Evolutionary conservation across 1,284 basidiomycete genomes (phyloP).

Genomic region (Xerocomus nothofagi): DNA sequence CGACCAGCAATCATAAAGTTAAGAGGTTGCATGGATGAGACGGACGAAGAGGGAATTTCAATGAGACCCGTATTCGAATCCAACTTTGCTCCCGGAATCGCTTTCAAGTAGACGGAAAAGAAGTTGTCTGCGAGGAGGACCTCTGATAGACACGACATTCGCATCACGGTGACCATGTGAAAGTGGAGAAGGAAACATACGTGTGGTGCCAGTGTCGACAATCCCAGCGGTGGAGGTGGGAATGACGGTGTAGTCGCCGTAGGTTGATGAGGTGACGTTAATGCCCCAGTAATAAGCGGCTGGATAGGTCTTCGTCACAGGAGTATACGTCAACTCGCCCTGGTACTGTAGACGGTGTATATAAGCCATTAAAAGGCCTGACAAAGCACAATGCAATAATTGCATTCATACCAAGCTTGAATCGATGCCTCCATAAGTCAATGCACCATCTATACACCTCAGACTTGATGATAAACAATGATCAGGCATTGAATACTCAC

Average conservation of each 20-base stretch:
- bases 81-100: constrained; percentile 21
- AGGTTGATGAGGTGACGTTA: constrained; percentile 21
- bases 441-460: constrained; percentile 24
- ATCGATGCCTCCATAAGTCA: constrained; percentile 30
- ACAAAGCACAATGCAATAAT: neutral
- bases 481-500: constrained; percentile 6
- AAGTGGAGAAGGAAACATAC: constrained; percentile 8
- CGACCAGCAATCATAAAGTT: constrained; percentile 18
- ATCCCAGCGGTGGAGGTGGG: constrained; percentile 20
- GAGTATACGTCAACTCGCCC: constrained; percentile 20
- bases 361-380: neutral
- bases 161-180: neutral
- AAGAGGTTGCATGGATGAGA: constrained; percentile 23
- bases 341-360: constrained; percentile 10
- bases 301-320: constrained; percentile 25
- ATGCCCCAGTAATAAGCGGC: constrained; percentile 27
- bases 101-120: constrained; percentile 19
- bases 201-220: constrained; percentile 21
- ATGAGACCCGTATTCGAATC: constrained; percentile 19
- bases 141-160: constrained; percentile 5
- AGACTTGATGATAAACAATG: neutral
- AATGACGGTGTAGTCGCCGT: constrained; percentile 18
- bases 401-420: constrained; percentile 16
- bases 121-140: constrained; percentile 24
- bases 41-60: constrained; percentile 18